Evolutionary conservation across 1,139 yeast species (phyloP).

Genomic region (Protomyces inouyei): DNA sequence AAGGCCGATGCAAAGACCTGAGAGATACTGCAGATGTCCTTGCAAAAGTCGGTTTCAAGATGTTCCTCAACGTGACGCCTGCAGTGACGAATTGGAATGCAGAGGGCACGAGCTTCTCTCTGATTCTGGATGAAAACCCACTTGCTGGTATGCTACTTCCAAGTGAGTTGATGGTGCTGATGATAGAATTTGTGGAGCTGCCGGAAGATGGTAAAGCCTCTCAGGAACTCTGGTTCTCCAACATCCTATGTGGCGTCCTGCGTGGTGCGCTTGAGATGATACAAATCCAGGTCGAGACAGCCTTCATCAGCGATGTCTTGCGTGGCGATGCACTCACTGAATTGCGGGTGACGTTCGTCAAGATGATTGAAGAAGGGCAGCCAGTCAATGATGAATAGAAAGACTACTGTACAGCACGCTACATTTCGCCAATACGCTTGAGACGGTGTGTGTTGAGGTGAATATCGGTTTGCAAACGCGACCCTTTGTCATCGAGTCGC

Average conservation of each 20-base stretch:
- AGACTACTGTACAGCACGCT: neutral
- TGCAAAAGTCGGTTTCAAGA: constrained; percentile 80
- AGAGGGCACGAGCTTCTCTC: constrained; percentile 69
- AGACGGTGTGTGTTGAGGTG: constrained; percentile 48
- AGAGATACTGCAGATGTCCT: constrained; percentile 84
- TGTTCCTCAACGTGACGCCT: constrained; percentile 80
- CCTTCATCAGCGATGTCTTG: constrained; percentile 70
- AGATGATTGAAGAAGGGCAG: constrained; percentile 81
- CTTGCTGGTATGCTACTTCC: constrained; percentile 45
- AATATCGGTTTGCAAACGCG: constrained; percentile 50
- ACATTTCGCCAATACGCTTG: constrained; percentile 40
- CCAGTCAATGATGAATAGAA: constrained; percentile 89
- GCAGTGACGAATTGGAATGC: constrained; percentile 67
- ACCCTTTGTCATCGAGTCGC: constrained; percentile 47
- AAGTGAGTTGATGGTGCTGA: neutral
- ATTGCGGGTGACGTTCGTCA: constrained; percentile 63
- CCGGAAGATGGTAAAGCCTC: constrained; percentile 70
- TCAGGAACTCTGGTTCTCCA: constrained; percentile 85
- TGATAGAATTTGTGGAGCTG: constrained; percentile 76
- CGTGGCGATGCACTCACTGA: constrained; percentile 84
- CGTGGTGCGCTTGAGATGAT: constrained; percentile 95
- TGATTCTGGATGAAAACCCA: constrained; percentile 79
- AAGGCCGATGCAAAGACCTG: constrained; percentile 73
- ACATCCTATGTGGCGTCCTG: constrained; percentile 80
- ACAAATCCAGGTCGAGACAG: constrained; percentile 82